phyloP scores from a whole-genome alignment of 805 yeast genomes.

The Candida endomychidarum region DNA sequence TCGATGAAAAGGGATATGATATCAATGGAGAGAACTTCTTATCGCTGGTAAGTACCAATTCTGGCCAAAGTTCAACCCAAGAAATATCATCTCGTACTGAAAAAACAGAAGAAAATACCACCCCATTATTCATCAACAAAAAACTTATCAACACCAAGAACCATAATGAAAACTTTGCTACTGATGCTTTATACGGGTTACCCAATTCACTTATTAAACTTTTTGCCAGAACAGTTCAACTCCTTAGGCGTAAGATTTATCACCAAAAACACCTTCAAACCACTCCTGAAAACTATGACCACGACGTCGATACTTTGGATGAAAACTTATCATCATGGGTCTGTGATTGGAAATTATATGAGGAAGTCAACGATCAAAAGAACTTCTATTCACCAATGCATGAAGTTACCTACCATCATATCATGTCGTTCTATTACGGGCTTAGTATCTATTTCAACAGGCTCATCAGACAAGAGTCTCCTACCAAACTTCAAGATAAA shows the following conservation, averaged over 20 bases:
- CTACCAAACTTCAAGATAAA: conserved; percentile 58
- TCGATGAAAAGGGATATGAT: conserved; percentile 36
- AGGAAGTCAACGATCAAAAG: conserved; percentile 22
- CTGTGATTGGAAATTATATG: conserved; percentile 66
- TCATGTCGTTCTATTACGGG: conserved; percentile 74
- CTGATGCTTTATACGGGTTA: conserved; percentile 80
- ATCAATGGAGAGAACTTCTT: conserved; percentile 35
- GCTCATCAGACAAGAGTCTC: conserved; percentile 54
- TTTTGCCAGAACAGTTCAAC: conserved; percentile 69
- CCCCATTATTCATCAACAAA: conserved; percentile 43
- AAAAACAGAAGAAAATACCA: conserved; percentile 15
- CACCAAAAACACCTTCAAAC: conserved; percentile 30
- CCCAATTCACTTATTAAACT: conserved; percentile 76
- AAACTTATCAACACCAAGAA: conserved; percentile 46
- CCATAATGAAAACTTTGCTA: conserved; percentile 60
- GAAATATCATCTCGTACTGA: no score
- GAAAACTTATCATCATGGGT: conserved; percentile 47
- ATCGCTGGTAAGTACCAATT: no score
- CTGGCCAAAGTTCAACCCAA: no score
- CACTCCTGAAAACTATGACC: conserved; percentile 3
- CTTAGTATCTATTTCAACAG: conserved; percentile 70
- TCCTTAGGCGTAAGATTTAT: conserved; percentile 62
- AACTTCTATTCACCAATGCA: conserved; percentile 54
- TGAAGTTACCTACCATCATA: conserved; percentile 77
- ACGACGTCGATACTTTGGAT: conserved; percentile 1